Conservation (phyloP, 179 eudicot genomes). For the Beta corolliflora region DNA sequence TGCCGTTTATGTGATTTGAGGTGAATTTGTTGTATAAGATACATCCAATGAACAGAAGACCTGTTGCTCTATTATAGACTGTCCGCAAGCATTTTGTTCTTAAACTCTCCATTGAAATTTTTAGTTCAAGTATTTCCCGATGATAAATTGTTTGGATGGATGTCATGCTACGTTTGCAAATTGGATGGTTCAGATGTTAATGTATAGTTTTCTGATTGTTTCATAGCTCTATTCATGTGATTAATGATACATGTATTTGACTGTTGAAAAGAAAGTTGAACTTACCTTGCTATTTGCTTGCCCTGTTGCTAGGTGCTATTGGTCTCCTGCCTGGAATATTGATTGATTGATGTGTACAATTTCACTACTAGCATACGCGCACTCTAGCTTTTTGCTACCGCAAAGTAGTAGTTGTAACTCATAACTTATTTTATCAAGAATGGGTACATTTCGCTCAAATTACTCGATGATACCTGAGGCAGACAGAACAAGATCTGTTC, state of each 20-base stretch:
- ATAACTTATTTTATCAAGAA: slow-evolving; percentile 12
- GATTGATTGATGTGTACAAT: slow-evolving; percentile 7
- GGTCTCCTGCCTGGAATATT: neutral
- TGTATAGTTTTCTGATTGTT: neutral
- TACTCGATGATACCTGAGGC: slow-evolving; percentile 45
- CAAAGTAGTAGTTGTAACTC: neutral
- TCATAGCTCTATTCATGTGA: neutral
- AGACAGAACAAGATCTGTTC: slow-evolving; percentile 34
- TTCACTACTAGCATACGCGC: neutral
- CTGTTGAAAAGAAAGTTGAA: neutral
- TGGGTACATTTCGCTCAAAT: slow-evolving; percentile 40
- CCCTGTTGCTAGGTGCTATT: slow-evolving; percentile 6
- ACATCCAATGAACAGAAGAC: too few relatives aligned
- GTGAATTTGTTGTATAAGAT: too few relatives aligned
- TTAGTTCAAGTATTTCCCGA: neutral
- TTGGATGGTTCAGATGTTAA: neutral
- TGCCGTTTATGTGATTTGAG: too few relatives aligned
- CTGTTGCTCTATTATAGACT: neutral
- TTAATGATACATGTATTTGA: neutral
- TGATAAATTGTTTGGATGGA: neutral
- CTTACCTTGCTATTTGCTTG: neutral
- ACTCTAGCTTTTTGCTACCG: neutral
- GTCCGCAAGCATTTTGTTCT: neutral
- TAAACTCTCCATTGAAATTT: neutral
- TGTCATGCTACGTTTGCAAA: neutral